Conservation (phyloP, 75 land plant genomes). For the Pinus taeda region DNA sequence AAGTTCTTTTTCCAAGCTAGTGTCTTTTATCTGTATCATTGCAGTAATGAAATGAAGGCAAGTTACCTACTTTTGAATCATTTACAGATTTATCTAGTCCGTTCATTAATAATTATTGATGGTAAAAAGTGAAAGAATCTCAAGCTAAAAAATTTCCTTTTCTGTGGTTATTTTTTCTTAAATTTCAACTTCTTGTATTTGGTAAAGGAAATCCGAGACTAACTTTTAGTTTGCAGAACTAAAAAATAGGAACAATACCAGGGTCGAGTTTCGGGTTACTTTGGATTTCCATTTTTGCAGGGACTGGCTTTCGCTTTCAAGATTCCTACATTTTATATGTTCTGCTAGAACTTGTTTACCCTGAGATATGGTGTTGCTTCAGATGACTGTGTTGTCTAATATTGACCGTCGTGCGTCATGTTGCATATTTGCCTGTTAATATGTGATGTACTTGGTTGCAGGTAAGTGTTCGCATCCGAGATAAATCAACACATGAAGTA, state of each 20-base stretch:
- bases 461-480: slow-evolving; percentile 88
- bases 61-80: neutral
- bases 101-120: neutral
- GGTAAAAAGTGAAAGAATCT: no score
- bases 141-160: no score
- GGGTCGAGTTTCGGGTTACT: no score
- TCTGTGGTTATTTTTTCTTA: no score
- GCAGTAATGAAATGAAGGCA: neutral
- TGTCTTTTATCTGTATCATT: neutral
- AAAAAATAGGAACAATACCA: no score
- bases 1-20: neutral
- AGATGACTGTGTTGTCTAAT: neutral
- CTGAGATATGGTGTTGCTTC: neutral
- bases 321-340: neutral
- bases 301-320: neutral
- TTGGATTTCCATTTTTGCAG: no score
- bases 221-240: no score
- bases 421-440: neutral
- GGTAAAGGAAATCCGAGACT: no score
- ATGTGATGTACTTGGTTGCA: slow-evolving; percentile 13
- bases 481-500: slow-evolving; percentile 42
- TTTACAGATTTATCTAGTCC: neutral
- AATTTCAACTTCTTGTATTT: no score
- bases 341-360: neutral
- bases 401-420: neutral